Evolutionary conservation across 345 rosid genomes (phyloP), one percentile per base, ranked within the genome.

Genomic region (Eucalyptus coolabah): DNA sequence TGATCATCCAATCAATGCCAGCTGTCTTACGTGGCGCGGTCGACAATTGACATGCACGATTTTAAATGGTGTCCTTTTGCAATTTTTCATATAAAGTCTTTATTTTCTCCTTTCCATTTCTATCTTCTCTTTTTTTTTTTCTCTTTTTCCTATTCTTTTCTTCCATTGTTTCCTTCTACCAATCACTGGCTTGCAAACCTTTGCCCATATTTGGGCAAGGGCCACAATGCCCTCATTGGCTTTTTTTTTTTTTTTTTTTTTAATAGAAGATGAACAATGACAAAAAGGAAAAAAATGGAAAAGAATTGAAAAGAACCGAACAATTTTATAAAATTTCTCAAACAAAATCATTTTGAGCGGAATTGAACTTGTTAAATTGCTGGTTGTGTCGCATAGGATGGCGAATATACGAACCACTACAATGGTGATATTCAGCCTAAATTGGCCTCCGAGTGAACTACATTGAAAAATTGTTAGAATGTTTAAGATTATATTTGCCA

Each of bases 21-120:
- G 17, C 2, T 1, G 0, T 60, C 8, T 13, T 60, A 60, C 0
- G 1, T 60, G 32, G 32, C 1, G 0, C 1, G 7, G 4, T 60
- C 0, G 1, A 17, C 4, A 4, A 60, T 3, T 60, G 16, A 60
- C 32, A 13, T 60, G 69, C 69, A 60, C 0, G 17, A 60, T 60
- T 60, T 60, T 12, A 60, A 60, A 60, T 26, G 32, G 67, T 60
- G 2, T 12, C 0, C 0, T 60, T 60, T 60, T 60, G 32, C 69
- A 60, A 60, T 28, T 60, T 60, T 60, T 60, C n/a, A 60, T 24
- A 9, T 28, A 12, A 28, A 28, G n/a, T 60, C 14, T 60, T 13
- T 60, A 30, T 6, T 28, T 60, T 28, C 16, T 53, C 16, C 69
- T 60, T 60, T 60, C 7, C 32, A 60, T 28, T 60, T 60, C 0